Evolutionary conservation across 2,329 filamentous ascomycete species (phyloP).

Genomic region (Fusarium pilosicola): DNA sequence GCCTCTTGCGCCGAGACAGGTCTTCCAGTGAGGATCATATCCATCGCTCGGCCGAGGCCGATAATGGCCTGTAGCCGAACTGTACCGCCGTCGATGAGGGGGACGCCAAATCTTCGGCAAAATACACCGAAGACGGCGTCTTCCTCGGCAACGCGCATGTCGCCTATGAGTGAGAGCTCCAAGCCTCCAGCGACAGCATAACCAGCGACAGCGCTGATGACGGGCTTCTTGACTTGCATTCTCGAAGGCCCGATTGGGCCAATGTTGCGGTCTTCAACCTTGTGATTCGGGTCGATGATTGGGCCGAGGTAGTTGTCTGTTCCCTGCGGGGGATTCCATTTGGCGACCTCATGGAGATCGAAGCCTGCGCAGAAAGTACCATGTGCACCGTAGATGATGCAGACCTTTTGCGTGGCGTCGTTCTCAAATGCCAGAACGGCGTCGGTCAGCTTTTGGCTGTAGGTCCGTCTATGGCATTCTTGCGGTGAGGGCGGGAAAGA

Average conservation of each 20-base stretch:
- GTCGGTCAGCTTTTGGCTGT: slow-evolving; percentile 11
- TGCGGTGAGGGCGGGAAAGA: slow-evolving; percentile 5
- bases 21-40: slow-evolving; percentile 17
- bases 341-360: slow-evolving; percentile 16
- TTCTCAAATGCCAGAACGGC: background rate
- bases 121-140: slow-evolving; percentile 5
- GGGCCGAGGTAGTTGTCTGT: background rate
- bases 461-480: slow-evolving; percentile 5
- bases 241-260: background rate
- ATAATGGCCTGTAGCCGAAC: slow-evolving; percentile 18
- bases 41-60: slow-evolving; percentile 5
- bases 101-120: slow-evolving; percentile 15
- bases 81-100: slow-evolving; percentile 12
- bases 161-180: slow-evolving; percentile 10
- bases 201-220: slow-evolving; percentile 9
- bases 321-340: background rate
- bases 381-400: slow-evolving; percentile 3
- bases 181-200: slow-evolving; percentile 7
- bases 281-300: background rate
- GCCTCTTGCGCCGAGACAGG: slow-evolving; percentile 5
- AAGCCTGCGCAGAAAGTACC: slow-evolving; percentile 12
- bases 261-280: background rate
- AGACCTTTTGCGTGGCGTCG: background rate
- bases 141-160: slow-evolving; percentile 7
- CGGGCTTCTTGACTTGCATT: slow-evolving; percentile 10